These are phyloP conservation scores for Cubamyces lactineus DNA, from an alignment of 768 basidiomycete genomes.

Conservation along the genomic window DNA sequence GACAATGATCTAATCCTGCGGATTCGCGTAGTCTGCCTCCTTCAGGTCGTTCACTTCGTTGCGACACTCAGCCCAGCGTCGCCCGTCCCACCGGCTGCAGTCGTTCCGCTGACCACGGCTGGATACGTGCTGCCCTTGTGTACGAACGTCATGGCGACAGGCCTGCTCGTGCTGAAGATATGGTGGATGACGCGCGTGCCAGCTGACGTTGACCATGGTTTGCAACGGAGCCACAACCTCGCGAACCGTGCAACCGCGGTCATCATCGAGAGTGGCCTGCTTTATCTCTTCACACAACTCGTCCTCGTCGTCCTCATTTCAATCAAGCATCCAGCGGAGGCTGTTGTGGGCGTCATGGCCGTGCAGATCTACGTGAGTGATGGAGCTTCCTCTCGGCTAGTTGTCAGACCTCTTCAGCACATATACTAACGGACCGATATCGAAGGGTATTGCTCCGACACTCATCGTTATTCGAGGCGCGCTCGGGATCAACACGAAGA, in stretches of 20 bases:
- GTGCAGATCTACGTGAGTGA: constrained; percentile 45
- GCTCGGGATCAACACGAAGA: constrained; percentile 13
- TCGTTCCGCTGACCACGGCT: constrained; percentile 43
- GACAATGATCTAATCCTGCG: constrained; percentile 4
- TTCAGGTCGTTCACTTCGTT: constrained; percentile 36
- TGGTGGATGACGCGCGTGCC: constrained; percentile 35
- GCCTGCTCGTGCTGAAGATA: constrained; percentile 45
- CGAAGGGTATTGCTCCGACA: constrained; percentile 29
- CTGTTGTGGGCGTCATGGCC: constrained; percentile 40
- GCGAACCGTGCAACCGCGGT: constrained; percentile 35
- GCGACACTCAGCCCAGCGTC: constrained; percentile 34
- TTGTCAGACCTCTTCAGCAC: neutral
- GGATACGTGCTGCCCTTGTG: constrained; percentile 43
- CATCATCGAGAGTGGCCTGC: constrained; percentile 44
- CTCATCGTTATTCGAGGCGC: constrained; percentile 27
- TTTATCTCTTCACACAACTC: constrained; percentile 45
- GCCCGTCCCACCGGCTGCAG: constrained; percentile 38
- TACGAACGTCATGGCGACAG: constrained; percentile 46
- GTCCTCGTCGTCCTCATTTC: constrained; percentile 46
- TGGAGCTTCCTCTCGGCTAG: neutral
- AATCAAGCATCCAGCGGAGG: constrained; percentile 38
- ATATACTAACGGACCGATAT: neutral
- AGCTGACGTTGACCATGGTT: neutral
- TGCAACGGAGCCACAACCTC: neutral
- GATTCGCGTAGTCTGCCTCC: constrained; percentile 40